Percentiles rank a stretch among this genome's conserved stretches.
phyloP scores from a whole-genome alignment of 1,284 basidiomycete genomes.

The Boletus mariae region DNA sequence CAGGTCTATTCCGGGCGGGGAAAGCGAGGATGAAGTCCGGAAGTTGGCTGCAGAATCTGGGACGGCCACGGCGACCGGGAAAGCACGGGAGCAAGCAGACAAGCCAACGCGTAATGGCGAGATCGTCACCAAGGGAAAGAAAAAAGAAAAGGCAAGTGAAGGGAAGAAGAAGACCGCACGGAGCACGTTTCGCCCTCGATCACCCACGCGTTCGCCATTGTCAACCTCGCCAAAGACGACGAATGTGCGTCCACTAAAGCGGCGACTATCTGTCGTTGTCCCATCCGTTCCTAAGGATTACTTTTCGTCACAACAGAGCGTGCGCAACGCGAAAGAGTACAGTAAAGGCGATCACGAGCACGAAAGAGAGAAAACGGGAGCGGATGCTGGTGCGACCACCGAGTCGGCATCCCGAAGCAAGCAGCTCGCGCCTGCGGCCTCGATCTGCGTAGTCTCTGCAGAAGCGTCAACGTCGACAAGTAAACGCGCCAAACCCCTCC shows the following conservation, averaged over 20 bases:
- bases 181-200: not conserved
- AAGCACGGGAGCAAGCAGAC: not conserved
- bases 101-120: slow-evolving; percentile 1
- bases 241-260: slow-evolving; percentile 12
- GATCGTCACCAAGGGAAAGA: not conserved
- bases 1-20: not conserved
- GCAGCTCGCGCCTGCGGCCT: slow-evolving; percentile 7
- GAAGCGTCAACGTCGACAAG: slow-evolving; percentile 19
- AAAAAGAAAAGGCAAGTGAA: not conserved
- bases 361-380: not conserved
- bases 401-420: not conserved
- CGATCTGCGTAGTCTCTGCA: slow-evolving; percentile 13
- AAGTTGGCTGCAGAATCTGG: not conserved
- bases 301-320: slow-evolving; percentile 20
- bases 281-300: slow-evolving; percentile 27
- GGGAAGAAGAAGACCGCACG: not conserved
- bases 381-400: not conserved
- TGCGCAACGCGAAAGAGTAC: not conserved
- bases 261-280: slow-evolving; percentile 28
- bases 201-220: slow-evolving; percentile 10
- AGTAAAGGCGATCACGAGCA: not conserved
- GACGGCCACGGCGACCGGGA: not conserved
- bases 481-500: slow-evolving; percentile 18
- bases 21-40: slow-evolving; percentile 5
- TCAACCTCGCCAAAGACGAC: slow-evolving; percentile 6